Conservation (phyloP, 805 yeast species). For the Yarrowia porcina region DNA sequence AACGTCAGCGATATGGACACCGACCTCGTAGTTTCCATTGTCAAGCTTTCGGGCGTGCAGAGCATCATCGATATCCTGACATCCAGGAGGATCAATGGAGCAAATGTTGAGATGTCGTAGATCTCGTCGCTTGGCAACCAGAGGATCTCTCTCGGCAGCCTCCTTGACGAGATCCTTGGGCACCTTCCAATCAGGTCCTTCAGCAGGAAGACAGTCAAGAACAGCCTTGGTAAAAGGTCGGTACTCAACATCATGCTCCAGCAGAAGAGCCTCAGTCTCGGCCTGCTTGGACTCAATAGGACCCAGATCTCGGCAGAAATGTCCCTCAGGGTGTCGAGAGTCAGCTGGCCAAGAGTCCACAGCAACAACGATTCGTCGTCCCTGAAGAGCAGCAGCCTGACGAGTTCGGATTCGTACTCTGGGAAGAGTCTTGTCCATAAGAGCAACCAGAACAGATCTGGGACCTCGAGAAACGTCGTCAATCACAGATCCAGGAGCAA, state of each 20-base stretch:
- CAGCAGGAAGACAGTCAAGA: conserved; percentile 84
- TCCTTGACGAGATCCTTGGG: conserved; percentile 53
- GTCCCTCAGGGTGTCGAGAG: conserved; percentile 89
- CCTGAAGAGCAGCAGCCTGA: conserved; percentile 75
- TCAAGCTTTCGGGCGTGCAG: conserved; percentile 80
- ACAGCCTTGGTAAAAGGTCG: conserved; percentile 93
- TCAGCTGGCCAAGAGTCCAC: conserved; percentile 88
- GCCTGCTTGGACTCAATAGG: conserved; percentile 89
- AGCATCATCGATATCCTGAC: conserved; percentile 99
- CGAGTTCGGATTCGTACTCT: conserved; percentile 83
- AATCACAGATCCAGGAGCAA: conserved; percentile 69
- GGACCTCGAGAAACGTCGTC: conserved; percentile 58
- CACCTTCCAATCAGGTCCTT: conserved; percentile 91
- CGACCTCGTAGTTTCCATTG: conserved; percentile 94
- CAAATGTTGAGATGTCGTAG: conserved; percentile 86
- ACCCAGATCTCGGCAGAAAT: conserved; percentile 85
- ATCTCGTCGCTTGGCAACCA: conserved; percentile 64
- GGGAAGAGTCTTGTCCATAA: conserved; percentile 89
- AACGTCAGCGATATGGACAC: conserved; percentile 99
- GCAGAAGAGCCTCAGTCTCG: conserved; percentile 88
- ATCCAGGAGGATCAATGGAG: conserved; percentile 95
- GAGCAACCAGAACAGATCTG: conserved; percentile 73
- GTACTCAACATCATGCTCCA: conserved; percentile 96
- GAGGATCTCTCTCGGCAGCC: conserved; percentile 33
- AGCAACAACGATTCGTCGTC: conserved; percentile 86